Base-by-base conservation (phyloP, 108 stramenopile genomes). In the Chaetoceros tenuissimus region DNA sequence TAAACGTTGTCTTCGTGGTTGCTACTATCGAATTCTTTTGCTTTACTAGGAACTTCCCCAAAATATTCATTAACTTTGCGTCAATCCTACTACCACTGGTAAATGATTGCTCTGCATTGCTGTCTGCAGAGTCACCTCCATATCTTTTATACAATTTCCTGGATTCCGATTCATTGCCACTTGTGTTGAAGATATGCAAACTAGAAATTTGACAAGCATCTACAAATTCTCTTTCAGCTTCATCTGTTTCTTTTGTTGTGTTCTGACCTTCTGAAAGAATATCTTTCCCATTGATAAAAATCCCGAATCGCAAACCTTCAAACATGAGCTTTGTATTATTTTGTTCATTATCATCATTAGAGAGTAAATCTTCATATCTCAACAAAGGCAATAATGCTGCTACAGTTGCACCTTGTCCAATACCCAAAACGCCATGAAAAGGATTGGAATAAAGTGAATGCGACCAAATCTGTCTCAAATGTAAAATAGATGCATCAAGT, bases 401-500 rank as follows among this genome's bases (percentile, higher is more conserved):
- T 1, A 88, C 66, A 48, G 81, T 60, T 8, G 85, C 85, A 28
- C 80, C 86, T 64, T 93, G 82, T 44, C 84, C 85, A 13, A 87
- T 30, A 8, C 79, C 92, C 43, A 93, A 28, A 19, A 93, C 71
- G 7, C 92, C 92, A 59, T 71, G 72, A 74, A 85, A 86, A 8
- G 90, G 82, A 28, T 31, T 54, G 53, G 26, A 54, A 40, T 40
- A 40, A 54, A 65, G 57, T 13, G 72, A 62, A 46, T 64, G 71
- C 8, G 62, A 58, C 87, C 87, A 93, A 44, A 93, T 62, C 68
- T 93, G 92, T 23, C 71, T 57, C 24, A 93, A 58, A 43, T 89
- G 73, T 23, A 85, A 63, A 8, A 93, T 28, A 1, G 83, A 83
- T 0, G 92, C 92, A 66, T 93, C 92, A 48, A 89, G 58, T 28